Evolutionary conservation across 169 alveolate genomes (phyloP).

Genomic region (Cryptosporidium felis): DNA sequence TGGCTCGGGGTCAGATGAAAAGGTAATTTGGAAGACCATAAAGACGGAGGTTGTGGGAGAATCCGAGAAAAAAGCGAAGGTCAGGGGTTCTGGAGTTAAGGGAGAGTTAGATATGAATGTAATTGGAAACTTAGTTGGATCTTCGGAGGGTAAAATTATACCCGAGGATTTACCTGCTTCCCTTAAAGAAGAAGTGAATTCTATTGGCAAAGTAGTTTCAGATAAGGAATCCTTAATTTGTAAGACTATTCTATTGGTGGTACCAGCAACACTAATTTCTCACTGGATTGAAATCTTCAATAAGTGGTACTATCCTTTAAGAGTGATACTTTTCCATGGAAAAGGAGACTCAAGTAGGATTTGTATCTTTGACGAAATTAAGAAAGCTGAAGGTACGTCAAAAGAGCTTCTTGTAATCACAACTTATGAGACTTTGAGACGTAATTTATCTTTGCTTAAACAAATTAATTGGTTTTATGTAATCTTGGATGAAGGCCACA

Average conservation of each 20-base stretch:
- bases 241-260: conserved; percentile 75
- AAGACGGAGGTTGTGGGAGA: too few relatives aligned
- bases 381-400: neutral
- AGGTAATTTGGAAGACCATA: too few relatives aligned
- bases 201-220: too few relatives aligned
- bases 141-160: too few relatives aligned
- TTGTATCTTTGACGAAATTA: conserved; percentile 23
- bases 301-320: conserved; percentile 72
- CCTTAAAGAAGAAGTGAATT: too few relatives aligned
- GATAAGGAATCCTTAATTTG: too few relatives aligned
- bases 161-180: too few relatives aligned
- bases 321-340: conserved; percentile 3
- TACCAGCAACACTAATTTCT: conserved; percentile 77
- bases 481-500: conserved; percentile 93
- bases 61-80: too few relatives aligned
- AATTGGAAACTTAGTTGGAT: too few relatives aligned
- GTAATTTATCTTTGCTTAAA: conserved; percentile 71
- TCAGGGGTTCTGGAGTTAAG: too few relatives aligned
- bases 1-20: neutral
- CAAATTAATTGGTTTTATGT: conserved; percentile 82
- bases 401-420: conserved; percentile 66
- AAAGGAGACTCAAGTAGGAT: conserved; percentile 42
- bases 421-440: conserved; percentile 78
- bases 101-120: too few relatives aligned
- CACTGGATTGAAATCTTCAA: conserved; percentile 78